phyloP scores from a whole-genome alignment of 768 basidiomycete species.

The Megacollybia marginata region DNA sequence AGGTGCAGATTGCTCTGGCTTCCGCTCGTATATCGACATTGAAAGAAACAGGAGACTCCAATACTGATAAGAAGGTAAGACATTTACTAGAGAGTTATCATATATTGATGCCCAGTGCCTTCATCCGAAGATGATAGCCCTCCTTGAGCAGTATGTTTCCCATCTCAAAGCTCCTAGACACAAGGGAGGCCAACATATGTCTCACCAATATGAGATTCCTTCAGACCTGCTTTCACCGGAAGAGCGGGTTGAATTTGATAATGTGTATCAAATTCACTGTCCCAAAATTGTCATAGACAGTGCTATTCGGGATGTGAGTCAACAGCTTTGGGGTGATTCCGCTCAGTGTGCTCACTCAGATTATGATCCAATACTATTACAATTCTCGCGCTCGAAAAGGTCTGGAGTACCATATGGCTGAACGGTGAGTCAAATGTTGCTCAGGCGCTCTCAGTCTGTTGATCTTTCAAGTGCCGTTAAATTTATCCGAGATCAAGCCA shows the following conservation, averaged over 20 bases:
- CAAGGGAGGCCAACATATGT: slow-evolving; percentile 23
- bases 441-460: slow-evolving; percentile 3
- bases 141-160: slow-evolving; percentile 55
- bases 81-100: background rate
- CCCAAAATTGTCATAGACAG: slow-evolving; percentile 76
- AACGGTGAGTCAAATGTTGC: slow-evolving; percentile 42
- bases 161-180: slow-evolving; percentile 42
- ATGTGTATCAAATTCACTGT: slow-evolving; percentile 87
- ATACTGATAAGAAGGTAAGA: too few relatives aligned
- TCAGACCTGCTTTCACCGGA: slow-evolving; percentile 58
- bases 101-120: background rate
- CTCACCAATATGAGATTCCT: slow-evolving; percentile 55
- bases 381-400: slow-evolving; percentile 69
- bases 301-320: slow-evolving; percentile 69
- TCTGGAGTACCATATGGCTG: slow-evolving; percentile 85
- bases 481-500: slow-evolving; percentile 81
- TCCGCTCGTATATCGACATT: slow-evolving; percentile 48
- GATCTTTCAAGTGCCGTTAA: slow-evolving; percentile 57
- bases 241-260: slow-evolving; percentile 79
- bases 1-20: slow-evolving; percentile 59
- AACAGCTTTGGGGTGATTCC: slow-evolving; percentile 1
- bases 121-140: slow-evolving; percentile 40
- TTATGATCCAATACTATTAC: slow-evolving; percentile 85
- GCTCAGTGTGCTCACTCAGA: slow-evolving; percentile 32
- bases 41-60: slow-evolving; percentile 3